phyloP scores from a whole-genome alignment of 495 filamentous ascomycete genomes.

The Echria macrotheca region DNA sequence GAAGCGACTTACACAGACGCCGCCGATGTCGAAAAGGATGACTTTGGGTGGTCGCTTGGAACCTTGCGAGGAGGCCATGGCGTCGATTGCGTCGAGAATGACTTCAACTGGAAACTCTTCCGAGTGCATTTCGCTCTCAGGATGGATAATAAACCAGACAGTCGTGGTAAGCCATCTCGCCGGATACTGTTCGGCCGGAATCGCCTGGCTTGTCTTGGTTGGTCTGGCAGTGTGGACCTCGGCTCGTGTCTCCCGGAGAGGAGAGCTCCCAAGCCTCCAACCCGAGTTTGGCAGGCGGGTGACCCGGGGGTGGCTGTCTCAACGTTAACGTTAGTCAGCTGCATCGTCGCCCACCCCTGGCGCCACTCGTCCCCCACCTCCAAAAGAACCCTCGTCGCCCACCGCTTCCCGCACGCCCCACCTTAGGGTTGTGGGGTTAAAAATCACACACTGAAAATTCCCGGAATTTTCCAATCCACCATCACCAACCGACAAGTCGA shows the following conservation, averaged over 20 bases:
- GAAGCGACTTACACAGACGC: constrained; percentile 77
- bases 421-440: constrained; percentile 32
- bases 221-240: constrained; percentile 21
- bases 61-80: constrained; percentile 30
- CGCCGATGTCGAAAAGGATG: constrained; percentile 92
- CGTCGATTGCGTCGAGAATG: constrained; percentile 27
- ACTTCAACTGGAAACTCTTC: constrained; percentile 21
- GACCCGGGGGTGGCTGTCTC: no score
- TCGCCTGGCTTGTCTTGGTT: background rate
- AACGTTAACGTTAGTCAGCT: no score
- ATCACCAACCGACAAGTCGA: constrained; percentile 31
- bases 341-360: constrained; percentile 12
- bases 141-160: background rate
- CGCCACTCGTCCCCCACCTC: background rate
- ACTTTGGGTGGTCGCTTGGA: no score
- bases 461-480: constrained; percentile 22
- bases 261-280: background rate
- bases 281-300: no score
- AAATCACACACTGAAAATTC: constrained; percentile 32
- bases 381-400: constrained; percentile 17
- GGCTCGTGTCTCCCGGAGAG: no score
- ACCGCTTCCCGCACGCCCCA: constrained; percentile 20
- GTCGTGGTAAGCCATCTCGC: background rate
- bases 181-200: no score
- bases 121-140: constrained; percentile 10